phyloP scores from a whole-genome alignment of 164 flowering plant genomes.

The Aristolochia contorta region DNA sequence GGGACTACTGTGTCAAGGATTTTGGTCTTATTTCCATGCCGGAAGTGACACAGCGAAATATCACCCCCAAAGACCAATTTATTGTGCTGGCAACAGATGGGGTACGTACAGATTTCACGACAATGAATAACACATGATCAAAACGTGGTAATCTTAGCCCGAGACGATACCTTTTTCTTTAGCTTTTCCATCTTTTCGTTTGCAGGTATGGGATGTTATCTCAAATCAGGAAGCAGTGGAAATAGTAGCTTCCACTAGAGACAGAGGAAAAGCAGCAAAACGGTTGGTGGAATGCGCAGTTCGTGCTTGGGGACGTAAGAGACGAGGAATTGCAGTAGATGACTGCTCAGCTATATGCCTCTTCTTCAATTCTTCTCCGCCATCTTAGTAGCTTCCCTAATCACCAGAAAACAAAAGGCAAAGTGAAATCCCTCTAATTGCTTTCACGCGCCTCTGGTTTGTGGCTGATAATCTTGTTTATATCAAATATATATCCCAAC shows the following conservation, averaged over 20 bases:
- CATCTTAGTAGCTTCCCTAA: no score
- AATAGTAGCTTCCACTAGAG: constrained; percentile 56
- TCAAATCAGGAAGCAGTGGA: constrained; percentile 85
- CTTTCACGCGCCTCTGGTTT: no score
- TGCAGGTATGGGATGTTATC: constrained; percentile 95
- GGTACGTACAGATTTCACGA: constrained; percentile 32
- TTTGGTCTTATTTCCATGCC: constrained; percentile 82
- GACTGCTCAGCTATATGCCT: constrained; percentile 93
- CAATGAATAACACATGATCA: background rate
- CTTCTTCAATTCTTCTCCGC: constrained; percentile 42
- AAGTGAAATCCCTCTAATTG: no score
- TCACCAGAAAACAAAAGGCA: no score
- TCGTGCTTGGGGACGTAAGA: constrained; percentile 69
- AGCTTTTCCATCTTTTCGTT: background rate
- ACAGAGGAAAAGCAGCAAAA: constrained; percentile 63
- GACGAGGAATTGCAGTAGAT: constrained; percentile 60
- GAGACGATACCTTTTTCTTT: background rate
- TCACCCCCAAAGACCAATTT: constrained; percentile 58
- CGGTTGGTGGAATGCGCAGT: constrained; percentile 57
- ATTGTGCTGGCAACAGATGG: constrained; percentile 84
- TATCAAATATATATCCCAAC: no score
- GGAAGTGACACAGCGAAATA: constrained; percentile 62
- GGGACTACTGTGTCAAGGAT: constrained; percentile 70
- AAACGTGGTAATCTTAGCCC: background rate
- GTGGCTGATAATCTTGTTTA: no score